Percentiles rank a stretch among this genome's conserved stretches.
Evolutionary conservation across 2,329 filamentous ascomycete genomes (phyloP).

Genomic region (Aspergillus puulaauensis): DNA sequence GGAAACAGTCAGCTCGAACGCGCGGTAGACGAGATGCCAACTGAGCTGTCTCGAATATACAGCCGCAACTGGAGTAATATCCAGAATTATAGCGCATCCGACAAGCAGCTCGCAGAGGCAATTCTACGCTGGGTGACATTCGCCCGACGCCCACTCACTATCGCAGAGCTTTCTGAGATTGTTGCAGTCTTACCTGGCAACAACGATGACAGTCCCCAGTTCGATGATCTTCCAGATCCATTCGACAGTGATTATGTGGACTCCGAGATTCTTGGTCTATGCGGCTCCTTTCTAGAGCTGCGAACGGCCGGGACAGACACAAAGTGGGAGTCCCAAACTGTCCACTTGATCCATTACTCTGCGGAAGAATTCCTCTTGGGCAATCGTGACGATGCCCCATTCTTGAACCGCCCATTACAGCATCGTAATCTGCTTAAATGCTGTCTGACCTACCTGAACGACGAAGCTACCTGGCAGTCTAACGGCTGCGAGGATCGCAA

Average conservation of each 20-base stretch:
- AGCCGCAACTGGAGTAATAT: background rate
- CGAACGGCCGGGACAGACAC: background rate
- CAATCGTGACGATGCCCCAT: background rate
- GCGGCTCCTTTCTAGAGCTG: background rate
- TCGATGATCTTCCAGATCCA: background rate
- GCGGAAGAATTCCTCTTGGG: background rate
- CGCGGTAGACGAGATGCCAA: background rate
- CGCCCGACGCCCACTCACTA: background rate
- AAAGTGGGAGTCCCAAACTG: background rate
- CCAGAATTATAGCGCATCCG: background rate
- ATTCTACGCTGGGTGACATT: conserved; percentile 3
- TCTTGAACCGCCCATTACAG: background rate
- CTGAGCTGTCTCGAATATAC: background rate
- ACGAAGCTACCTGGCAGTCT: background rate
- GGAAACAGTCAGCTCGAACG: background rate
- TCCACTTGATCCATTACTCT: conserved; percentile 2
- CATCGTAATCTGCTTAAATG: background rate
- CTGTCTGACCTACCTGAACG: background rate
- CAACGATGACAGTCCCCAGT: background rate
- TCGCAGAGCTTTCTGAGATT: background rate
- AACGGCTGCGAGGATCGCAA: background rate
- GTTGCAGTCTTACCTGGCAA: background rate
- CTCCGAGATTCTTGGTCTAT: background rate
- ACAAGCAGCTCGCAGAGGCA: background rate
- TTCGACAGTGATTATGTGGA: background rate